phyloP scores from a whole-genome alignment of 2,329 filamentous ascomycete species.

The Phaeosphaeria sp. region DNA sequence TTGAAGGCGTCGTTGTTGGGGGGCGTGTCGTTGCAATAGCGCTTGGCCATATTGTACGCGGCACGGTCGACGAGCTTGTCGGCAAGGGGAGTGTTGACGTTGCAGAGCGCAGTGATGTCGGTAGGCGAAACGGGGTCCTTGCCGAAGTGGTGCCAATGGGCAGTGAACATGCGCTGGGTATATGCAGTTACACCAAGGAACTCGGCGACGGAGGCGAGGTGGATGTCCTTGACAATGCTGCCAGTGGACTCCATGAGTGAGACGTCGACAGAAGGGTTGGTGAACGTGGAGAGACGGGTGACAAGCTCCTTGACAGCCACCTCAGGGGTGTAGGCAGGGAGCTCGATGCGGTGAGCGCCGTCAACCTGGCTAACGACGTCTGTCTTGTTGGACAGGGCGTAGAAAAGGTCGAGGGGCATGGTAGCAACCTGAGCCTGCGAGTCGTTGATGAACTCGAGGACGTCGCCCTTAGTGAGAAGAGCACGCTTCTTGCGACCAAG shows the following conservation, averaged over 20 bases:
- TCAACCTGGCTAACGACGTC: not conserved
- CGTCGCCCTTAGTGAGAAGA: not conserved
- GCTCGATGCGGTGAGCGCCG: not conserved
- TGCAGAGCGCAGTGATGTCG: not conserved
- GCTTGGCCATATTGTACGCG: not conserved
- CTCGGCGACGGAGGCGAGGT: not conserved
- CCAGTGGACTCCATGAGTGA: not conserved
- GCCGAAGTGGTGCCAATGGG: not conserved
- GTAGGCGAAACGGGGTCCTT: not conserved
- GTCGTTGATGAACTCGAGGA: not conserved
- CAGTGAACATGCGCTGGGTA: not conserved
- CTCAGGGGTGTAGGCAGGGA: not conserved
- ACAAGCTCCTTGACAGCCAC: constrained; percentile 2
- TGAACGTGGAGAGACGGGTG: not conserved
- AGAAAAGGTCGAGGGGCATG: not conserved
- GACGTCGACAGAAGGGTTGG: not conserved
- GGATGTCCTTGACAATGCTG: not conserved
- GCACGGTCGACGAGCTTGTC: not conserved
- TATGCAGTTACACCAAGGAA: not conserved
- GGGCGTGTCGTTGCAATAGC: not conserved
- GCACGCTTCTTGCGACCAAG: constrained; percentile 1
- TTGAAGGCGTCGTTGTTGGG: not conserved
- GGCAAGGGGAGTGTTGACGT: not conserved
- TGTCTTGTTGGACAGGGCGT: not conserved
- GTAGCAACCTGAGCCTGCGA: not conserved